These are phyloP conservation scores for Colletotrichum chrysophilum DNA, from an alignment of 2,329 filamentous ascomycete species.

Conservation along the genomic window DNA sequence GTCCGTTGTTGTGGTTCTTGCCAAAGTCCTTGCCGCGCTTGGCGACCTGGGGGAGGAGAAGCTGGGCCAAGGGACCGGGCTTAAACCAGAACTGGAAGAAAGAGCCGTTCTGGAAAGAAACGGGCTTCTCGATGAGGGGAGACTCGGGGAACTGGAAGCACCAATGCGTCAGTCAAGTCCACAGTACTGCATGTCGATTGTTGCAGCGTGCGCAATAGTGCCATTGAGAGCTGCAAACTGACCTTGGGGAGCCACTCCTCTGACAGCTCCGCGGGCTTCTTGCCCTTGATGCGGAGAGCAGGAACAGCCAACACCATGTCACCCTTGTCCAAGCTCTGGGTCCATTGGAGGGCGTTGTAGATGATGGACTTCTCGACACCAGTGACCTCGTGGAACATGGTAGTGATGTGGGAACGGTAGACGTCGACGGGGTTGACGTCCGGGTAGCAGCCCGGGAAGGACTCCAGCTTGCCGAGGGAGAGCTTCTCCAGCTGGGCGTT, in stretches of 20 bases:
- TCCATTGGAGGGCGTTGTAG: conserved; percentile 80
- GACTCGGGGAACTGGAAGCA: conserved; percentile 72
- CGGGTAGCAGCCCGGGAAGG: conserved; percentile 66
- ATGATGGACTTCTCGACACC: conserved; percentile 74
- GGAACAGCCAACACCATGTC: conserved; percentile 81
- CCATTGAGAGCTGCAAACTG: conserved; percentile 2
- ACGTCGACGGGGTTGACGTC: conserved; percentile 78
- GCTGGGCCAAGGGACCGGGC: conserved; percentile 64
- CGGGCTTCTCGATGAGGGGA: conserved; percentile 74
- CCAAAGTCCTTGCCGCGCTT: conserved; percentile 67
- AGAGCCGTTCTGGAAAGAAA: conserved; percentile 58
- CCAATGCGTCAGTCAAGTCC: not conserved
- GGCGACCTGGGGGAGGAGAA: conserved; percentile 74
- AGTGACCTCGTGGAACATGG: conserved; percentile 70
- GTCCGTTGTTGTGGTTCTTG: conserved; percentile 63
- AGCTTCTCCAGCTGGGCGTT: conserved; percentile 38
- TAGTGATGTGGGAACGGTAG: conserved; percentile 78
- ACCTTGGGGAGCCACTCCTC: conserved; percentile 68
- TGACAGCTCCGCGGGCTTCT: conserved; percentile 67
- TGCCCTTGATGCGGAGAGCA: conserved; percentile 77
- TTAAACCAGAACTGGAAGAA: conserved; percentile 86
- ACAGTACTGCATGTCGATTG: not conserved
- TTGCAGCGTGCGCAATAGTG: not conserved
- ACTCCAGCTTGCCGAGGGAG: conserved; percentile 36
- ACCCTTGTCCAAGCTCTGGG: conserved; percentile 79